Evolutionary conservation across 768 basidiomycete species (phyloP).

Genomic region (Albatrellus ellisii): DNA sequence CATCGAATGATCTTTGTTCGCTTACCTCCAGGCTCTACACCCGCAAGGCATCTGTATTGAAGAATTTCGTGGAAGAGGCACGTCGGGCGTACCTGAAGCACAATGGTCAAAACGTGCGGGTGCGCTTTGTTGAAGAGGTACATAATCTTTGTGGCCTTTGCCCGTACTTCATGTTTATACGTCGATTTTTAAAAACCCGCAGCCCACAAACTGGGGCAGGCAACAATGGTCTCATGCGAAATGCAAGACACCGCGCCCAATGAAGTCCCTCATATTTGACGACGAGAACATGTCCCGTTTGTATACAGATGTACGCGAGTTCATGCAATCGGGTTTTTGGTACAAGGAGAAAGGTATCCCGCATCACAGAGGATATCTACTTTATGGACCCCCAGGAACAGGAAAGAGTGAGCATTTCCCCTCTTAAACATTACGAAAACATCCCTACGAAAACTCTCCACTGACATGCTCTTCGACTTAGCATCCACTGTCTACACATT

Average conservation of each 20-base stretch:
- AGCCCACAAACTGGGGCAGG: too few species aligned
- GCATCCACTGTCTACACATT: background rate
- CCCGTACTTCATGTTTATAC: background rate
- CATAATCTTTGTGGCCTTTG: background rate
- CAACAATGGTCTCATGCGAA: background rate
- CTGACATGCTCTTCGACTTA: too few species aligned
- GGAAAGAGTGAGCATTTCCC: background rate
- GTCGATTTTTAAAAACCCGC: background rate
- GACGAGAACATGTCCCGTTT: background rate
- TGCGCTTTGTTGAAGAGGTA: background rate
- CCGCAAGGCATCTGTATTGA: background rate
- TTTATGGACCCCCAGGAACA: background rate
- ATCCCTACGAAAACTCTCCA: too few species aligned
- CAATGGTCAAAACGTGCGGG: background rate
- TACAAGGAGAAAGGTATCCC: background rate
- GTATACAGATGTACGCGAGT: background rate
- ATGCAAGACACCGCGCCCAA: background rate
- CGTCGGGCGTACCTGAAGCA: background rate
- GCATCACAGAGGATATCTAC: background rate
- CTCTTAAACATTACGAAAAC: background rate
- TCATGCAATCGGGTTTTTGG: background rate
- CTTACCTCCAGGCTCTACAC: background rate
- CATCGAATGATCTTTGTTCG: background rate
- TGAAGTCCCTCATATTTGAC: background rate
- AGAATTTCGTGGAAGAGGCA: background rate